phyloP scores from a whole-genome alignment of 441 rosid species.

The Eruca vesicaria region DNA sequence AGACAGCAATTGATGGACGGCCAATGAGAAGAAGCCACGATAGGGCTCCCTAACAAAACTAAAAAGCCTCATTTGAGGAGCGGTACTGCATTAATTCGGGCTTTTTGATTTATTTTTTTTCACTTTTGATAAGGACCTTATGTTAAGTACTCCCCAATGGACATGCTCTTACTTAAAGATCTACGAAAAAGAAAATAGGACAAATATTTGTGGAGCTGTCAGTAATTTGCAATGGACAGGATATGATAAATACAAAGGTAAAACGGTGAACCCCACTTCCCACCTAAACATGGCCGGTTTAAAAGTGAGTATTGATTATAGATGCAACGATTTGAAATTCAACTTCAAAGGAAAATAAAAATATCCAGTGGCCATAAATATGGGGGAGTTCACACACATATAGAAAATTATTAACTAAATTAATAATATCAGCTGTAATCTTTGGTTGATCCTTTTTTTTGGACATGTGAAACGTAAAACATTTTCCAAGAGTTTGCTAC shows the following conservation, averaged over 20 bases:
- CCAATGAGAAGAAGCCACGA: too few relatives aligned
- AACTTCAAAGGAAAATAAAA: background rate
- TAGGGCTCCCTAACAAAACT: too few relatives aligned
- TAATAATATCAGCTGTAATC: background rate
- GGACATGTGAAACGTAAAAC: slow-evolving; percentile 16
- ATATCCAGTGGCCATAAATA: slow-evolving; percentile 26
- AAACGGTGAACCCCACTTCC: slow-evolving; percentile 36
- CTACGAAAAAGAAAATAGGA: background rate
- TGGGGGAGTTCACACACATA: background rate
- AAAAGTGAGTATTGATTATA: slow-evolving; percentile 36
- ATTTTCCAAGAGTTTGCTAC: background rate
- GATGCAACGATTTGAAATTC: slow-evolving; percentile 25
- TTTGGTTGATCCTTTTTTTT: background rate
- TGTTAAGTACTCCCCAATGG: too few relatives aligned
- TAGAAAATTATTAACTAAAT: background rate
- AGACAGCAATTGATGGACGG: too few relatives aligned
- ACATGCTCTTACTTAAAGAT: background rate
- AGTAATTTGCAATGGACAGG: slow-evolving; percentile 21
- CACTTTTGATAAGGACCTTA: too few relatives aligned
- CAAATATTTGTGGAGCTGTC: slow-evolving; percentile 3
- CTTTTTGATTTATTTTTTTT: too few relatives aligned
- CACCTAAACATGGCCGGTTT: slow-evolving; percentile 40
- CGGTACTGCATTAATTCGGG: too few relatives aligned
- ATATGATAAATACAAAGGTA: slow-evolving; percentile 27
- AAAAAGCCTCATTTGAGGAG: too few relatives aligned